phyloP scores from a whole-genome alignment of 768 basidiomycete species.

The Pilatotrama ljubarskyi region DNA sequence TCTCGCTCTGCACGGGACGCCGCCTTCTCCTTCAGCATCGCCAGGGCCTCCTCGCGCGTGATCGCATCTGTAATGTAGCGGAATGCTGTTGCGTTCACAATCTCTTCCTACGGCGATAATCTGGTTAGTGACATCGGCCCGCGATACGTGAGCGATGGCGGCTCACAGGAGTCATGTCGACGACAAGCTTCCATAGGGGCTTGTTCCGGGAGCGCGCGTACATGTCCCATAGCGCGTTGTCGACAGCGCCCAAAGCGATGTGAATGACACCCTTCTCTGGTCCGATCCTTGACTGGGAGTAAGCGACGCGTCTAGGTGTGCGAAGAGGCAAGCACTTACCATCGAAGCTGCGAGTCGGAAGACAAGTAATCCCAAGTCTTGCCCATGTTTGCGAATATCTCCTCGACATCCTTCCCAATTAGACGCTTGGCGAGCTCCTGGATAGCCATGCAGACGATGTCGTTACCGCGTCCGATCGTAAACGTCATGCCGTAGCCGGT shows the following conservation, averaged over 20 bases:
- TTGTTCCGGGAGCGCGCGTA: constrained; percentile 77
- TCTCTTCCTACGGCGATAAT: constrained; percentile 57
- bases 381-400: constrained; percentile 88
- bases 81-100: constrained; percentile 76
- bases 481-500: constrained; percentile 94
- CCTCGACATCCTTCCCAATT: constrained; percentile 77
- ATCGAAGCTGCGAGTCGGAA: constrained; percentile 88
- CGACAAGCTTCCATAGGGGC: constrained; percentile 92
- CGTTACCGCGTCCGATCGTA: constrained; percentile 92
- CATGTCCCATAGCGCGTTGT: constrained; percentile 96
- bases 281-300: constrained; percentile 60
- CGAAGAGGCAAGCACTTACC: constrained; percentile 46
- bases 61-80: constrained; percentile 93
- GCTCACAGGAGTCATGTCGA: constrained; percentile 79
- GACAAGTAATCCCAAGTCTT: constrained; percentile 85
- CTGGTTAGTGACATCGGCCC: not conserved
- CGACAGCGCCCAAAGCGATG: constrained; percentile 83
- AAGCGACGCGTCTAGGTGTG: not conserved
- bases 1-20: constrained; percentile 79
- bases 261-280: constrained; percentile 97
- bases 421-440: constrained; percentile 78
- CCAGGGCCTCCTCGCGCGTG: constrained; percentile 86
- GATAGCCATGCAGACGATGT: constrained; percentile 89
- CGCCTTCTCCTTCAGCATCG: constrained; percentile 76
- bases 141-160: not conserved